Evolutionary conservation across 805 yeast genomes (phyloP).

Genomic region (Saccharomycopsis capsularis): DNA sequence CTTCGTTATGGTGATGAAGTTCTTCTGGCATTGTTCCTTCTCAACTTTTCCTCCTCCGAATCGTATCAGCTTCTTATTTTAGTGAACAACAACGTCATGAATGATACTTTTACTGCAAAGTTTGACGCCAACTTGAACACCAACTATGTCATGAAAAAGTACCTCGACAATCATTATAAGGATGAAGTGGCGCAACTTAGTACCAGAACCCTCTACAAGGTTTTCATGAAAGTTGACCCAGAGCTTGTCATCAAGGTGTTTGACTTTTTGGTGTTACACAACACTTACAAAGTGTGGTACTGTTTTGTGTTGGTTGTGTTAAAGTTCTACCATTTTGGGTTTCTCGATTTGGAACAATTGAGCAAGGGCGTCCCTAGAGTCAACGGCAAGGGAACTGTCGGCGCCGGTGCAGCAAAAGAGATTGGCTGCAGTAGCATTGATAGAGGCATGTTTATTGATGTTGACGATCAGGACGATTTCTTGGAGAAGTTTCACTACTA

Average conservation of each 20-base stretch:
- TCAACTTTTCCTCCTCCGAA: constrained; percentile 15
- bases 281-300: constrained; percentile 18
- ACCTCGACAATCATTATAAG: constrained; percentile 18
- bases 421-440: too few species aligned
- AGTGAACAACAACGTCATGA: constrained; percentile 16
- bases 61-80: constrained; percentile 9
- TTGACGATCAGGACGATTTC: constrained; percentile 19
- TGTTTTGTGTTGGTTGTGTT: constrained; percentile 17
- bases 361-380: too few species aligned
- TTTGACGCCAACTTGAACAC: constrained; percentile 12
- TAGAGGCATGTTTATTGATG: constrained; percentile 16
- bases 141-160: constrained; percentile 18
- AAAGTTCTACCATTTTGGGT: constrained; percentile 22
- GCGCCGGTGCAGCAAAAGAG: too few species aligned
- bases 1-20: constrained; percentile 20
- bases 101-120: constrained; percentile 15
- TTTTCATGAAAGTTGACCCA: constrained; percentile 18
- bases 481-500: constrained; percentile 20
- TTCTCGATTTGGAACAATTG: constrained; percentile 18
- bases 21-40: constrained; percentile 16
- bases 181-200: constrained; percentile 18
- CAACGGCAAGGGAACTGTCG: background rate
- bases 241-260: constrained; percentile 16
- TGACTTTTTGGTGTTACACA: constrained; percentile 19
- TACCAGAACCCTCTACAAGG: constrained; percentile 13